phyloP scores from a whole-genome alignment of 306 rosid species.

The Vicia villosa region DNA sequence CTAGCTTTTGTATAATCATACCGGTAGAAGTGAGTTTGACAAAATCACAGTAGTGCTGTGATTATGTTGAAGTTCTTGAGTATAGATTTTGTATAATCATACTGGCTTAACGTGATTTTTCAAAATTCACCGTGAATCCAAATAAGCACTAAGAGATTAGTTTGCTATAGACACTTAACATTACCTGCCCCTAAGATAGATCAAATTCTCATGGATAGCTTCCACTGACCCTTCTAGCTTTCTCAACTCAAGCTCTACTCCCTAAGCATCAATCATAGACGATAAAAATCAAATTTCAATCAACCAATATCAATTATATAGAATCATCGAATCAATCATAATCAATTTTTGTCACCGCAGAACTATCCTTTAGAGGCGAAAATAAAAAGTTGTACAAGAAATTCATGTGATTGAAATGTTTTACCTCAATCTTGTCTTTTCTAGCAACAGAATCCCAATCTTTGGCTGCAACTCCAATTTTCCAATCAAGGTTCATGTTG shows the following conservation, averaged over 20 bases:
- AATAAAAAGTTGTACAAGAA: conserved; percentile 3
- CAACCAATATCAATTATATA: too few species aligned
- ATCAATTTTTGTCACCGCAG: too few species aligned
- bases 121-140: too few species aligned
- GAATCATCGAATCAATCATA: too few species aligned
- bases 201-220: conserved; percentile 76
- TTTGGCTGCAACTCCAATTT: conserved; percentile 82
- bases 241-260: conserved; percentile 82
- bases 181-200: conserved; percentile 74
- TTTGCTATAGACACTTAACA: not conserved
- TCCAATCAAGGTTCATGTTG: conserved; percentile 81
- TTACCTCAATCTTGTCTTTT: conserved; percentile 91
- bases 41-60: too few species aligned
- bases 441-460: conserved; percentile 96
- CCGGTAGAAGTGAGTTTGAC: too few species aligned
- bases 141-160: not conserved
- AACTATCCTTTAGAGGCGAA: not conserved
- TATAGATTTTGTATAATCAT: too few species aligned
- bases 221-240: conserved; percentile 88
- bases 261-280: conserved; percentile 46
- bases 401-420: conserved; percentile 15
- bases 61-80: too few species aligned
- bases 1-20: too few species aligned
- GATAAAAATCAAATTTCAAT: too few species aligned
- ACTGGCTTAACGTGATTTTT: too few species aligned